phyloP scores from a whole-genome alignment of 805 yeast species.

The Candida montana region DNA sequence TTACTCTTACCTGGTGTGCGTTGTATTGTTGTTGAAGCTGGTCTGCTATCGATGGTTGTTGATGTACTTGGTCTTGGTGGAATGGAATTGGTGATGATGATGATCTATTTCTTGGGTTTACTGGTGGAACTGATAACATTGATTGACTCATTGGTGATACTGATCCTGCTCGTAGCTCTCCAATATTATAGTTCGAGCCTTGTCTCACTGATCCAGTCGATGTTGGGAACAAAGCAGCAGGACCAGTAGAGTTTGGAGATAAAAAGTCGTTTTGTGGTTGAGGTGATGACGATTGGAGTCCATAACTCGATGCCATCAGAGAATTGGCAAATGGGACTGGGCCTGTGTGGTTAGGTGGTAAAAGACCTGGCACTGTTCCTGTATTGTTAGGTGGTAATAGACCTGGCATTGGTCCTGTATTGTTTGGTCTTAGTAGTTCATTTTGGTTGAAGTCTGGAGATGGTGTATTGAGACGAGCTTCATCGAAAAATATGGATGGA shows the following conservation, averaged over 20 bases:
- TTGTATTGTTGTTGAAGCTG: conserved; percentile 15
- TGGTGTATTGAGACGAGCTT: conserved; percentile 8
- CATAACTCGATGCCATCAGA: conserved; percentile 4
- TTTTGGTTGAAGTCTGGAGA: conserved; percentile 17
- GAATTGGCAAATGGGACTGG: conserved; percentile 23
- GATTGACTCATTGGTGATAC: conserved; percentile 4
- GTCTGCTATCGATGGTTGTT: conserved; percentile 8
- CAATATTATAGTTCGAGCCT: neutral
- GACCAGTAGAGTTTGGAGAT: conserved; percentile 14
- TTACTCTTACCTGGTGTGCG: conserved; percentile 4
- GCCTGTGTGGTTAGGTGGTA: conserved; percentile 14
- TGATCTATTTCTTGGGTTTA: conserved; percentile 16
- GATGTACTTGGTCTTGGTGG: conserved; percentile 14
- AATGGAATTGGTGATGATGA: conserved; percentile 20
- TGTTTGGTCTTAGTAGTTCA: conserved; percentile 12
- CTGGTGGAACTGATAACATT: conserved; percentile 13
- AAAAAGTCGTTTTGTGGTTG: conserved; percentile 6
- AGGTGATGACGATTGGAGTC: neutral
- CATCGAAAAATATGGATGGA: conserved; percentile 33
- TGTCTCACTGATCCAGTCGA: conserved; percentile 33
- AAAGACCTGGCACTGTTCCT: neutral
- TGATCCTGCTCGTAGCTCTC: conserved; percentile 8
- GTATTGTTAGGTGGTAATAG: neutral
- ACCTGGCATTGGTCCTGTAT: conserved; percentile 14
- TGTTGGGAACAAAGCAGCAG: conserved; percentile 28